Base-by-base conservation (phyloP, 192 early-diverging fungal species). In the Gigaspora rosea region DNA sequence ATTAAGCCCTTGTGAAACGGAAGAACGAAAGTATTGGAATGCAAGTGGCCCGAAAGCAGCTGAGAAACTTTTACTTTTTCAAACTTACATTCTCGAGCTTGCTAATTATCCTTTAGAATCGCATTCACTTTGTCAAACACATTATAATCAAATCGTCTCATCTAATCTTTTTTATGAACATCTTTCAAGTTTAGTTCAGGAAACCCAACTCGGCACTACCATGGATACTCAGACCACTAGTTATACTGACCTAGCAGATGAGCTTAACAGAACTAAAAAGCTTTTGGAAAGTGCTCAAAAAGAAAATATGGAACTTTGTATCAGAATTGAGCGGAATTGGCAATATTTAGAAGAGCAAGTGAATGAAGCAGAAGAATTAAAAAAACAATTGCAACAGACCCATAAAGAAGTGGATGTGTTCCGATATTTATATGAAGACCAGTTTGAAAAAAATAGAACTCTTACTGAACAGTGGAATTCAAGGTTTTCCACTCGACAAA, bases 381-480 rank as follows among this genome's bases (percentile, higher is more conserved):
- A 71, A 7, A 71, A 71, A 20, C n/a, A 12, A 52, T 54, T 71
- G 27, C 69, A 51, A 32, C 13, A 22, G 18, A 32, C 16, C 6
- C 51, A 71, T n/a, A 13, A 71, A 12, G n/a, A 52, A 52, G 22
- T 52, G 3, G 52, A n/a, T 52, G 22, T 3, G 50, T n/a, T 49
- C 3, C 51, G 32, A 54, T 52, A 71, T 54, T 71, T 70, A 8
- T 70, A 27, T 27, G 27, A 27, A 27, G 27, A 27, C 1, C 27
- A 27, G 27, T 27, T 0, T 1, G 27, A 27, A 27, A 16, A 52
- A 8, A 71, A 71, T 71, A 16, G 52, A 52, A 32, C n/a, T 71
- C 69, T 71, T 71, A 71, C 12, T 52, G 49, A 52, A 52, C 51
- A 54, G 49, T 71, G 69, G 68, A 70, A 70, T 70, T 70, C 50